A percentile compares a stretch with the other conserved stretches of the same genome.
phyloP scores from a whole-genome alignment of 306 rosid genomes.

The Gleditsia sinensis region DNA sequence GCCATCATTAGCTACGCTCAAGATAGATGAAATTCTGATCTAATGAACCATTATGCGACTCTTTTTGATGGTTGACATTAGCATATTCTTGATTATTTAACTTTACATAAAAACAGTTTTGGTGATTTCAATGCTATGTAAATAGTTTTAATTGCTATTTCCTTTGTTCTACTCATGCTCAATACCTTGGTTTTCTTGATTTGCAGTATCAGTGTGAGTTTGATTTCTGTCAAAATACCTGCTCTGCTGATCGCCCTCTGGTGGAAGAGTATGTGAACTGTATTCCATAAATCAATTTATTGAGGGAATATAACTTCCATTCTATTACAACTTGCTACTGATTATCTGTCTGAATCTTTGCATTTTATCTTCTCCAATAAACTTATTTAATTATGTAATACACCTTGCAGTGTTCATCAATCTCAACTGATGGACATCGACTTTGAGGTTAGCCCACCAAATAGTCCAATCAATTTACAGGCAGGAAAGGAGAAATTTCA shows the following conservation, averaged over 20 bases:
- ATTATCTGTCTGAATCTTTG: slow-evolving; percentile 15
- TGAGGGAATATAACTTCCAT: neutral
- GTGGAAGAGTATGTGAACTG: slow-evolving; percentile 56
- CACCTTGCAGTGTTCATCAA: slow-evolving; percentile 49
- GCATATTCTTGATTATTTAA: slow-evolving; percentile 23
- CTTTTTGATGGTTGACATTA: slow-evolving; percentile 7
- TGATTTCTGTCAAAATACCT: slow-evolving; percentile 38
- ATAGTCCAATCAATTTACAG: slow-evolving; percentile 28
- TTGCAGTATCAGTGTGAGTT: slow-evolving; percentile 57
- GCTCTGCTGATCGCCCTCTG: slow-evolving; percentile 32
- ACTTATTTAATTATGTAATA: slow-evolving; percentile 25
- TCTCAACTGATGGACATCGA: slow-evolving; percentile 46
- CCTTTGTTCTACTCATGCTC: slow-evolving; percentile 9
- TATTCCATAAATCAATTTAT: neutral
- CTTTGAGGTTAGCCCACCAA: slow-evolving; percentile 40
- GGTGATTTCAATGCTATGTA: slow-evolving; percentile 4
- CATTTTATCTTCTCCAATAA: slow-evolving; percentile 5
- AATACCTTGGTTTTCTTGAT: slow-evolving; percentile 27
- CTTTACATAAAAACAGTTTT: slow-evolving; percentile 4
- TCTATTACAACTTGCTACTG: slow-evolving; percentile 15
- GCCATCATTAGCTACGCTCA: neutral
- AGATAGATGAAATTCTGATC: neutral
- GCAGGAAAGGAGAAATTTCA: slow-evolving; percentile 33
- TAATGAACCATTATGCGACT: neutral
- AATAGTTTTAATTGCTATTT: slow-evolving; percentile 1